Evolutionary conservation across 1,139 yeast genomes (phyloP).

Genomic region (Blastobotrys ciferrii): DNA sequence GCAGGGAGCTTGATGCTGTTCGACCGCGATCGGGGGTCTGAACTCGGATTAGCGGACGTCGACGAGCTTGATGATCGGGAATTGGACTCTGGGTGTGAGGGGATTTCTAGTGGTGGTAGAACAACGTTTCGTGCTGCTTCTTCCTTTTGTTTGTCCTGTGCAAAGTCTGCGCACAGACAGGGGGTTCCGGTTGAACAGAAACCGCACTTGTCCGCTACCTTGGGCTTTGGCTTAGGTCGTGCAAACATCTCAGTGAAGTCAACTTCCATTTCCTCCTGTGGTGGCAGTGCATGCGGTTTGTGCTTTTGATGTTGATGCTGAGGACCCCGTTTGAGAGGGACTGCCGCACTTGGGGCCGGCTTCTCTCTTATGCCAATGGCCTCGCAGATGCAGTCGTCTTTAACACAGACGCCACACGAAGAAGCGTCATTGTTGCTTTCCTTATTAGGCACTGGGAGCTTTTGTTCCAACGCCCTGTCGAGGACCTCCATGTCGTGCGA

Average conservation of each 20-base stretch:
- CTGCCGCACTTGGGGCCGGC: constrained; percentile 13
- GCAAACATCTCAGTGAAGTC: constrained; percentile 34
- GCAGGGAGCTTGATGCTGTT: constrained; percentile 46
- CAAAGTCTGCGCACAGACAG: constrained; percentile 76
- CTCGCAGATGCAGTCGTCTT: constrained; percentile 71
- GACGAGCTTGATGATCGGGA: constrained; percentile 12
- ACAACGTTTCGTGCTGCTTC: constrained; percentile 4
- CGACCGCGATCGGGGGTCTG: constrained; percentile 11
- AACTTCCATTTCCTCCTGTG: constrained; percentile 30
- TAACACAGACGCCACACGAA: constrained; percentile 65
- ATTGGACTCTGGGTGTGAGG: constrained; percentile 15
- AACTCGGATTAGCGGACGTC: not conserved
- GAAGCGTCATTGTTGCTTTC: constrained; percentile 25
- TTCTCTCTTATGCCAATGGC: constrained; percentile 46
- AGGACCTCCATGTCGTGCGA: constrained; percentile 34
- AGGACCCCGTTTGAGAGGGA: constrained; percentile 16
- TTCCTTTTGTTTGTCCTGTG: constrained; percentile 10
- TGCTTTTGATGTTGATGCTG: too few relatives aligned
- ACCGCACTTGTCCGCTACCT: constrained; percentile 66
- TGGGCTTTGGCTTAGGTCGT: constrained; percentile 17
- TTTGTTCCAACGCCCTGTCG: constrained; percentile 41
- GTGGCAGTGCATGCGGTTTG: constrained; percentile 12
- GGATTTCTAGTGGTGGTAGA: constrained; percentile 17
- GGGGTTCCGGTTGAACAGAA: constrained; percentile 91
- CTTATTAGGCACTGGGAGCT: constrained; percentile 34